Evolutionary conservation across 768 basidiomycete species (phyloP), one percentile per base, ranked within the genome.

Genomic region (Kwoniella bestiolae): DNA sequence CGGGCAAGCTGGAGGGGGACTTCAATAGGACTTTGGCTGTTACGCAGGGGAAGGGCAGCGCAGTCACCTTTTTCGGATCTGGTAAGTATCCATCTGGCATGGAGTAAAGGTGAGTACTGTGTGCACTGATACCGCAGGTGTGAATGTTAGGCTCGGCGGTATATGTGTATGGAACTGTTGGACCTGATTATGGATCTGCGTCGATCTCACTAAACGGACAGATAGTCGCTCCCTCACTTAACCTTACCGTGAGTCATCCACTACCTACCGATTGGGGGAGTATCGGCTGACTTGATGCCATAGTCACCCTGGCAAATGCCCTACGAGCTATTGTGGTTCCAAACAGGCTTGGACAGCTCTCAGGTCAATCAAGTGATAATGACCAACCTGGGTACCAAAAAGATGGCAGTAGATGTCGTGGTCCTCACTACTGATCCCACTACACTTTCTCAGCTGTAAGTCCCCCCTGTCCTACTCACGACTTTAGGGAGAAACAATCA

Each of bases 311-410:
- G 77, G 77, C 28, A 58, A 6, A 58, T 73, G 31, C 31, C 65
- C 5, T 74, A 73, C 45, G 60, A 75, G 52, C 63, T 79, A 3
- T 50, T 79, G 12, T 79, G 73, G 75, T 71, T 69, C 59, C 67
- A 63, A n/a, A 70, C 73, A 0, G 75, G 73, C 9, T 52, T 79
- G 2, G 67, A 73, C 51, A 35, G 63, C 1, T 26, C 41, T 8
- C n/a, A 21, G 1, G 25, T 26, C 14, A 63, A 56, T 23, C 68
- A 64, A 18, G 55, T 79, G 12, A 65, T 62, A 23, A 60, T 79
- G 63, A 75, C 73, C 31, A 75, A 69, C 38, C 57, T 73, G 9
- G 68, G 63, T n/a, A 35, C 64, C 14, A 55, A 60, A 34, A 71
- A 67, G 63, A 66, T 74, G 68, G 45, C 71, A 0, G n/a, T 78